Evolutionary conservation across 1,284 basidiomycete species (phyloP).

Genomic region (Moesziomyces sp.): DNA sequence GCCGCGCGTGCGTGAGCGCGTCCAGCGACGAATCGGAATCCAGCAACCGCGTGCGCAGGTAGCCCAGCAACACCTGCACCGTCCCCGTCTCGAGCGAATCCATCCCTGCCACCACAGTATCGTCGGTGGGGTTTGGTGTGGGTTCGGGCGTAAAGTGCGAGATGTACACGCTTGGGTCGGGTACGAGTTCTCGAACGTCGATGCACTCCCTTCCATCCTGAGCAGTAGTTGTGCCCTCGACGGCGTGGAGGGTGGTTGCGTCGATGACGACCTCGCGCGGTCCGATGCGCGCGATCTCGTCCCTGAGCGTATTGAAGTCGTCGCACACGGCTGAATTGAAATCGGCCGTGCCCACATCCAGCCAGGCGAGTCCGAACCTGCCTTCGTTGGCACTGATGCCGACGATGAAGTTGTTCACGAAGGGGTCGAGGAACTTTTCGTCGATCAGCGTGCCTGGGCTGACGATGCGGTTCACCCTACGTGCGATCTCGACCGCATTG

Average conservation of each 20-base stretch:
- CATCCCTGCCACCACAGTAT: neutral
- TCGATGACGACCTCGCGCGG: slow-evolving; percentile 61
- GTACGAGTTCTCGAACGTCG: slow-evolving; percentile 26
- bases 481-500: slow-evolving; percentile 32
- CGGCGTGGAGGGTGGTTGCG: slow-evolving; percentile 1
- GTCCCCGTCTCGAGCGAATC: slow-evolving; percentile 41
- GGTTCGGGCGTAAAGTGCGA: slow-evolving; percentile 15
- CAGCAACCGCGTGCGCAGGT: slow-evolving; percentile 60
- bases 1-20: slow-evolving; percentile 13
- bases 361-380: slow-evolving; percentile 61
- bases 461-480: slow-evolving; percentile 62
- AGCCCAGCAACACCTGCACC: slow-evolving; percentile 50
- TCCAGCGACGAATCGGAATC: slow-evolving; percentile 31
- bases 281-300: slow-evolving; percentile 60
- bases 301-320: slow-evolving; percentile 52
- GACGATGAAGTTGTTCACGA: slow-evolving; percentile 63
- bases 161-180: slow-evolving; percentile 35
- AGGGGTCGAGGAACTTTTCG: slow-evolving; percentile 65
- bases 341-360: slow-evolving; percentile 66
- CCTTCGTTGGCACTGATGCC: slow-evolving; percentile 22
- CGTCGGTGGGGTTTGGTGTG: neutral
- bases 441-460: slow-evolving; percentile 65
- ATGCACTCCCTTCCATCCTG: slow-evolving; percentile 1
- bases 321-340: slow-evolving; percentile 51
- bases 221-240: neutral